Evolutionary conservation across 2,329 filamentous ascomycete species (phyloP), one percentile per base, ranked within the genome.

Genomic region (Microdochium paspali): DNA sequence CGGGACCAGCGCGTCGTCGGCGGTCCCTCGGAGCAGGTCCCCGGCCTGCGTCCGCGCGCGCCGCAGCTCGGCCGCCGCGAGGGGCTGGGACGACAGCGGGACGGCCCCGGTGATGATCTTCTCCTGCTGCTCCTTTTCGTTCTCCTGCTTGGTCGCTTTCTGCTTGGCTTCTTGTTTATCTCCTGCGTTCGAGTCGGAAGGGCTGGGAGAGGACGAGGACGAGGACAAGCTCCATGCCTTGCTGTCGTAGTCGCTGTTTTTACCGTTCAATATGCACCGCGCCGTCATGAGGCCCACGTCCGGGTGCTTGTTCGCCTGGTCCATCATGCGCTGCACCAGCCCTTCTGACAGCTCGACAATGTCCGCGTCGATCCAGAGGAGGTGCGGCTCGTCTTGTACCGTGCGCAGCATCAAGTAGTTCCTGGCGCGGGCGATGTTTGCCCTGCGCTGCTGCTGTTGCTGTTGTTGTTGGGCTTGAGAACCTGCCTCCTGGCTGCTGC

Each of bases 281-380:
- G 62, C 58, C 15, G 63, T 66, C 42, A 66, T 54, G 31, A 66
- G 54, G 3, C 62, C 61, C 7, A 59, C 58, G 24, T 60, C 54
- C 10, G 52, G 50, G 15, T 53, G 54, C 10, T 46, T 51, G 32
- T 51, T 50, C 3, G 61, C 56, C 28, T 64, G 60, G 1, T 44
- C 47, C 24, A 61, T 49, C 58, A 66, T 65, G 26, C 52, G 55
- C 52, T 62, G 58, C 21, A 66, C 51, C 32, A 66, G 53, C 1
- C 56, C 57, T 1, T 49, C 35, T 0, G 62, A 64, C 9, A 65
- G 50, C 44, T 61, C 59, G 26, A 61, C 63, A 24, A 66, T 55
- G 49, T 66, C 64, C 13, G 63, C 58, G 45, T 66, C 64, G 9
- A 66, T 46, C 64, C 63, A 66, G 24, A 66, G 44, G 18, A 66